Base-by-base conservation (phyloP, 1,284 basidiomycete genomes). In the Paramarasmius palmivorus region DNA sequence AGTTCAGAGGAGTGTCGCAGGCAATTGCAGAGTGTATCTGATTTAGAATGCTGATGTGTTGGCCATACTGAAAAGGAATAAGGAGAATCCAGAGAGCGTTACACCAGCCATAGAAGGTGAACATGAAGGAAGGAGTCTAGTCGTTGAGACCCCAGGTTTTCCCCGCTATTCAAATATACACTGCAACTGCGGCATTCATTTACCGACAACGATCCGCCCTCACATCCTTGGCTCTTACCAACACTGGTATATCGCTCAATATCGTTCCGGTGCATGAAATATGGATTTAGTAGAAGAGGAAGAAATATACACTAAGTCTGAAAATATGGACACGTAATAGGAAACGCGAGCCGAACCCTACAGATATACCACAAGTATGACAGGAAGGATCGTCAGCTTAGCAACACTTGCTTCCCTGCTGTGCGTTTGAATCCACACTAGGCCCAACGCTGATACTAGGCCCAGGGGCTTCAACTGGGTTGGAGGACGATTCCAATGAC, bases 11-110 rank as follows among this genome's bases (percentile, higher is more conserved):
- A 42, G 56, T 45, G 25, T 72, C 67, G 68, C 93, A 95, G 7
- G 88, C 92, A 54, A 95, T 69, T 39, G 88, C 85, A 5, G 79
- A 82, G 65, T 92, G 87, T 39, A 95, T 87, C 68, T 93, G 92
- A 67, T 95, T 95, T 55, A 95, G 81, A 29, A 88, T 90, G 4
- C 92, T 90, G 48, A 93, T 88, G 67, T 95, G 93, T 65, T 86
- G 91, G 17, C 88, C 88, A 70, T 88, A 89, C 81, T 90, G 57
- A 41, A 59, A 60, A 12, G 49, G 47, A 40, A 48, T 56, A 2
- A 54, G 15, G 20, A 53, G 23, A 7, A 53, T 20, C 47, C 44
- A 46, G 25, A 46, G 25, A 14, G 26, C 44, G 14, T 29, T 29
- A 26, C 22, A 29, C 44, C 44, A 46, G 12, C 44, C 44, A 26